Base-by-base conservation (phyloP, 306 rosid species). In the Comarum palustre region DNA sequence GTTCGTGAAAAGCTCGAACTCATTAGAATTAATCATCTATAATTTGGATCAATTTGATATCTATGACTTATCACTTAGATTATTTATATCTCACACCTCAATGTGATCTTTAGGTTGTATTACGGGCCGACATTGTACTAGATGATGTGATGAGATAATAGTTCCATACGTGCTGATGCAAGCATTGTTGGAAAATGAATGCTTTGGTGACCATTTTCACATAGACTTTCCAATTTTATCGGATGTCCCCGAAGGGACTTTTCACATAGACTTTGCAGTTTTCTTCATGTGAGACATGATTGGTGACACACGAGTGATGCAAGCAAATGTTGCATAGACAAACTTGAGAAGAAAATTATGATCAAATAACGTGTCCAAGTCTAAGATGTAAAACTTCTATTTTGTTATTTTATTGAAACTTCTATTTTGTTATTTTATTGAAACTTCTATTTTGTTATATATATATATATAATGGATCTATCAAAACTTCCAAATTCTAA, bases 221-320 rank as follows among this genome's bases (percentile, higher is more conserved):
- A 5, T n/a, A 32, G 14, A 61, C 45, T 32, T 2, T 16, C 15
- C 46, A 19, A 8, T 32, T 62, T 62, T 34, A n/a, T n/a, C n/a
- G n/a, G n/a, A n/a, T n/a, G n/a, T n/a, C n/a, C n/a, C n/a, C n/a
- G n/a, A n/a, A n/a, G n/a, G n/a, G n/a, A n/a, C n/a, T n/a, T n/a
- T n/a, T n/a, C n/a, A n/a, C n/a, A n/a, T n/a, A 32, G 14, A 61
- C 45, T 32, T 2, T 16, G 25, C 46, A 19, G 8, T 32, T 62
- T 62, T 34, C 24, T 15, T 17, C 7, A 22, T n/a, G 9, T 3
- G 67, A 61, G 3, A 34, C 67, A 62, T n/a, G 15, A 19, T 15
- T 9, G 2, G 67, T 62, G 67, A 62, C 45, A 32, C 43, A 62
- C 39, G 67, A 34, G 67, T 62, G 67, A 62, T 34, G 45, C 12